phyloP scores from a whole-genome alignment of 805 yeast species.

The Kregervanrija delftensis region DNA sequence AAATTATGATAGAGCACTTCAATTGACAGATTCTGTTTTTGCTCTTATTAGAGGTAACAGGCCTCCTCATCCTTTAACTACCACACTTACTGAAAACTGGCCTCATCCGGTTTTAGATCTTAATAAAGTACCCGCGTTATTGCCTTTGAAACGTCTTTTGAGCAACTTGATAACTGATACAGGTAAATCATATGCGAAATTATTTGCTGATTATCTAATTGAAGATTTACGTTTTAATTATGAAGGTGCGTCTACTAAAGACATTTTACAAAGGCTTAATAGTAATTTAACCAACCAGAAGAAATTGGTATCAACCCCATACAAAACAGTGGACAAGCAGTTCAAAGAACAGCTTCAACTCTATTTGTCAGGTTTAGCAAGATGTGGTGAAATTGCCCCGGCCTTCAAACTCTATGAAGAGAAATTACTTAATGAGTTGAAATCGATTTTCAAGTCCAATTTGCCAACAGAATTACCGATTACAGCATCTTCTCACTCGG shows the following conservation, averaged over 20 bases:
- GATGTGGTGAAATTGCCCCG: slow-evolving; percentile 52
- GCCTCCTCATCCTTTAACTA: slow-evolving; percentile 21
- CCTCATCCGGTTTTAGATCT: slow-evolving; percentile 38
- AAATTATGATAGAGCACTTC: slow-evolving; percentile 48
- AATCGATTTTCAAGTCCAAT: slow-evolving; percentile 57
- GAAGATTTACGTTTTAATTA: slow-evolving; percentile 58
- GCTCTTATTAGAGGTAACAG: slow-evolving; percentile 49
- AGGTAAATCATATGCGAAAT: slow-evolving; percentile 58
- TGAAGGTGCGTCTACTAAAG: slow-evolving; percentile 36
- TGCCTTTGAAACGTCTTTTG: slow-evolving; percentile 44
- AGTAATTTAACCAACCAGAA: slow-evolving; percentile 9
- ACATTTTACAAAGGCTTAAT: slow-evolving; percentile 45
- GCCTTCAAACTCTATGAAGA: slow-evolving; percentile 66
- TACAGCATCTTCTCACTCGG: slow-evolving; percentile 9
- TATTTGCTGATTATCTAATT: slow-evolving; percentile 49
- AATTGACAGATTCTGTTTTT: slow-evolving; percentile 51
- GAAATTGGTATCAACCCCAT: neutral
- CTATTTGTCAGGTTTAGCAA: slow-evolving; percentile 48
- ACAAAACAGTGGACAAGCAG: neutral
- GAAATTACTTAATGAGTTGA: slow-evolving; percentile 60
- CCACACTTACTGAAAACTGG: slow-evolving; percentile 32
- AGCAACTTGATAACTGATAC: slow-evolving; percentile 52
- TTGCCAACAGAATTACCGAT: slow-evolving; percentile 43
- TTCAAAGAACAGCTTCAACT: slow-evolving; percentile 2
- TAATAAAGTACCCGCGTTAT: slow-evolving; percentile 42